Conservation (phyloP, 106 monocot genomes). For the Gastrodia elata region DNA sequence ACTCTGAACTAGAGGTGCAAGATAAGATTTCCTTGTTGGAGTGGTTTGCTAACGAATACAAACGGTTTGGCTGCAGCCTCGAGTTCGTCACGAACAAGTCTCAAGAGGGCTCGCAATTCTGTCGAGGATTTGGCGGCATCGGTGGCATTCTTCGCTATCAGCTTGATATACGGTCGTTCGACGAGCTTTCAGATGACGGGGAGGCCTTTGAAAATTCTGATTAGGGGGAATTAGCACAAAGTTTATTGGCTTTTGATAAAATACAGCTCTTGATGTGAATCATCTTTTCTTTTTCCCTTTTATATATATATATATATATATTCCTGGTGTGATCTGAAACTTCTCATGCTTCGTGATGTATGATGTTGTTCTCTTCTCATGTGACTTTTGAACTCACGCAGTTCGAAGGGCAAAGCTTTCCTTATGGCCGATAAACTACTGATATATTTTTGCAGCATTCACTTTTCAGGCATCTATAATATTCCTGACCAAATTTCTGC, state of each 20-base stretch:
- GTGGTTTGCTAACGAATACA: constrained; percentile 22
- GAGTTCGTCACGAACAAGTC: constrained; percentile 25
- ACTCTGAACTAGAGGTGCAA: constrained; percentile 15
- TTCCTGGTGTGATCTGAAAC: background rate
- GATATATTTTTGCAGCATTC: too few species aligned
- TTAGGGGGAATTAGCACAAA: constrained; percentile 5
- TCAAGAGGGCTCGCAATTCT: constrained; percentile 23
- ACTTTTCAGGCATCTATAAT: too few species aligned
- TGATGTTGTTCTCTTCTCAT: background rate
- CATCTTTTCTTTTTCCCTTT: too few species aligned
- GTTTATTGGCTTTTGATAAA: background rate
- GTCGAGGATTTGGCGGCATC: constrained; percentile 19
- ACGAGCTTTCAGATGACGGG: constrained; percentile 14
- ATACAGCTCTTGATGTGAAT: background rate
- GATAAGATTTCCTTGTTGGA: constrained; percentile 17
- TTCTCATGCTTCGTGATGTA: background rate
- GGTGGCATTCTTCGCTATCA: constrained; percentile 21
- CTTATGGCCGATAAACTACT: too few species aligned
- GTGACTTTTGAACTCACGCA: too few species aligned
- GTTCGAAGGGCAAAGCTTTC: too few species aligned
- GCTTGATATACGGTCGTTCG: constrained; percentile 20
- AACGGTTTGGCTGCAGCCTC: constrained; percentile 17
- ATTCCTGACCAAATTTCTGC: too few species aligned
- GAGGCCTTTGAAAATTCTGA: constrained; percentile 14
- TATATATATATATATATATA: too few species aligned